Evolutionary conservation across 2,329 filamentous ascomycete species (phyloP).

Genomic region (Trichoderma sp.): DNA sequence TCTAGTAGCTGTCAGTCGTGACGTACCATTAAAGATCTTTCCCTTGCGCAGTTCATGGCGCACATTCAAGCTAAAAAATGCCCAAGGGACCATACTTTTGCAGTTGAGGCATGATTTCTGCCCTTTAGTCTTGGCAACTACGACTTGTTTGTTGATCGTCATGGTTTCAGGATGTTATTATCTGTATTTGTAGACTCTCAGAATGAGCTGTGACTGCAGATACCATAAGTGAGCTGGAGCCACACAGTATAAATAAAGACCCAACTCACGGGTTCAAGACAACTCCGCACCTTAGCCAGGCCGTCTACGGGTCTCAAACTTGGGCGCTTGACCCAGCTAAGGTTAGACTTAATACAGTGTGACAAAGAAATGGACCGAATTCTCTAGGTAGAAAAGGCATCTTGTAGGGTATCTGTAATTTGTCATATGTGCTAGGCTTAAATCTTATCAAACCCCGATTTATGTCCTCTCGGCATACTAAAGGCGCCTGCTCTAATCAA

Average conservation of each 20-base stretch:
- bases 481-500: neutral
- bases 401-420: neutral
- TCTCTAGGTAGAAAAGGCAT: neutral
- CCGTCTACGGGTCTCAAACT: neutral
- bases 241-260: neutral
- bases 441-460: neutral
- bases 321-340: neutral
- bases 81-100: slow-evolving; percentile 5
- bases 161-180: neutral
- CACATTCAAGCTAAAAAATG: neutral
- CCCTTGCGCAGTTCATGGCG: neutral
- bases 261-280: neutral
- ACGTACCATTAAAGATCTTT: neutral
- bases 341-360: neutral
- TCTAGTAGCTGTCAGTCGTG: slow-evolving; percentile 7
- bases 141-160: neutral
- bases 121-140: neutral
- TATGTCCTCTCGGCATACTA: neutral
- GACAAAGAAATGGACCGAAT: neutral
- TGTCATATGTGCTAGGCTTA: neutral
- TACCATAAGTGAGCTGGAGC: neutral
- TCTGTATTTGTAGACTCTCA: neutral
- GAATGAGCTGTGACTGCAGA: neutral
- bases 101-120: slow-evolving; percentile 26
- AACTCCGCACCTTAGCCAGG: neutral